phyloP scores from a whole-genome alignment of 345 rosid genomes.

The Hirschfeldia incana region DNA sequence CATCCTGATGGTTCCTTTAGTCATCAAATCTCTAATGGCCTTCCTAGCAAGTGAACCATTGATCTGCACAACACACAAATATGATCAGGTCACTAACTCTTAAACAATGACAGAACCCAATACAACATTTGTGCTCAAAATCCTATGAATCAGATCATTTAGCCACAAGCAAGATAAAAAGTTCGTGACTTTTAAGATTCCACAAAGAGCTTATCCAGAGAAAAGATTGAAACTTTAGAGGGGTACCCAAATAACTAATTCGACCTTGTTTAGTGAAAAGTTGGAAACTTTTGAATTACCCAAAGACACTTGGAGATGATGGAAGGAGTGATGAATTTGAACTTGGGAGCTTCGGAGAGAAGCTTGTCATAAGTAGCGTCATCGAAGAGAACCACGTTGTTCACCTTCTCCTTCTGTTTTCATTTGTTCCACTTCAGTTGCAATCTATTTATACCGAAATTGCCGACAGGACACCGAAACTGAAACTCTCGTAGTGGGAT shows the following conservation, averaged over 20 bases:
- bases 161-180: no score
- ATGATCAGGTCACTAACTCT: neutral
- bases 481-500: no score
- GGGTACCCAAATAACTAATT: no score
- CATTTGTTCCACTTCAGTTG: conserved; percentile 70
- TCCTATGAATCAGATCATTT: no score
- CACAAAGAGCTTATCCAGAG: neutral
- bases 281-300: conserved; percentile 22
- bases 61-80: conserved; percentile 17
- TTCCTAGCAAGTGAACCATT: conserved; percentile 51
- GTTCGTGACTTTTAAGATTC: no score
- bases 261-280: neutral
- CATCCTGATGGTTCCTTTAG: conserved; percentile 61
- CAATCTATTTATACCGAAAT: no score
- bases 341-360: conserved; percentile 54
- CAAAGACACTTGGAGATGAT: conserved; percentile 53
- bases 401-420: conserved; percentile 64
- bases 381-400: conserved; percentile 61
- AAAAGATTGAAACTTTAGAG: no score
- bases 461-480: no score
- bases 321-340: conserved; percentile 51
- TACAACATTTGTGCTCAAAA: no score
- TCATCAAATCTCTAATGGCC: conserved; percentile 38
- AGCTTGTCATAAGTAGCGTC: conserved; percentile 57
- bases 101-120: neutral